Base-by-base conservation (phyloP, 805 yeast species). In the Saturnispora ahearnii region DNA sequence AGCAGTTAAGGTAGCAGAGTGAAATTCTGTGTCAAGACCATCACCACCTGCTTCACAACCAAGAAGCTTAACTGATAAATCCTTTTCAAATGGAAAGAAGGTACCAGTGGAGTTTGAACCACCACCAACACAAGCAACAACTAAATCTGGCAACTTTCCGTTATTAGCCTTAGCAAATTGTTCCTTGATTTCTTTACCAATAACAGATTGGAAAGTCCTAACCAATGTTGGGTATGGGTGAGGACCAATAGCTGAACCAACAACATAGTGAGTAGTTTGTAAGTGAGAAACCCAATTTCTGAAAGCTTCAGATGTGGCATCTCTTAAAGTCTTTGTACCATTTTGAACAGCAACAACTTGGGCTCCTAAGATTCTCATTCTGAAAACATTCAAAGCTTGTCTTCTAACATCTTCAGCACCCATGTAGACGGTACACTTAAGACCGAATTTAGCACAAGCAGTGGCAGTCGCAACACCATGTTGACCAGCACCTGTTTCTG, bases 21-120 rank as follows among this genome's bases (percentile, higher is more conserved):
- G 98, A 60, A 78, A 74, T n/a, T 74, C 78, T 28, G 97, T 84
- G 62, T 87, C 88, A 46, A 91, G 57, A 64, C 99, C 99, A 59
- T 87, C 95, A 68, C 99, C 99, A 66, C 96, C 99, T 46, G 99
- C 99, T 73, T 93, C 99, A 53, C 90, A 88, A 66, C 99, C 99
- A 30, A 90, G 70, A 64, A 93, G 72, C 62, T 78, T 79, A 42
- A 93, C 99, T 8, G 78, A 71, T 13, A 64, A 56, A 64, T 89
- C 96, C 15, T 87, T 73, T 64, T 88, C 95, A 64, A 93, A 93
- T 49, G 98, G 97, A 22, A 88, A 82, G 69, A 93, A 93, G 78
- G 91, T 81, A 66, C 99, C 99, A 31, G 95, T 81, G 46, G 96
- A 84, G 76, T 93, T 93, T 18, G 96, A 88, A 50, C 99, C 99